Percentiles rank a stretch among this genome's conserved stretches.
These are phyloP conservation scores for Irpex lacteus DNA, from an alignment of 1,284 basidiomycete species.

Conservation along the genomic window DNA sequence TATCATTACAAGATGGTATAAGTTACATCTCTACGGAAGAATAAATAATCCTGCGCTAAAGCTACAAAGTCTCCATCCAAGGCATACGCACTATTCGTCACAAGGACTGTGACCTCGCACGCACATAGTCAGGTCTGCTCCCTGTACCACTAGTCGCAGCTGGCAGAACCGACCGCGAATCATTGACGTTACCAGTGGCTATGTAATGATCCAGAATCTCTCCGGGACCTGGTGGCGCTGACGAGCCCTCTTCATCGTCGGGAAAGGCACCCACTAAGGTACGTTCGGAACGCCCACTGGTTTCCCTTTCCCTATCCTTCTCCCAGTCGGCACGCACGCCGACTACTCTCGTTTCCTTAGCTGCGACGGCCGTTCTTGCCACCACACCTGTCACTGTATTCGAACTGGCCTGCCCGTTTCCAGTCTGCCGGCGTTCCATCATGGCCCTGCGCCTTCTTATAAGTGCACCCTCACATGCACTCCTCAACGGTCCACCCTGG, in stretches of 20 bases:
- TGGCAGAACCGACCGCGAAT: background rate
- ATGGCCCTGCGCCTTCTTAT: background rate
- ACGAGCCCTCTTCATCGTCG: background rate
- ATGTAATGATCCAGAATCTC: background rate
- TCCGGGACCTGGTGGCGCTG: background rate
- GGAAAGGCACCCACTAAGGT: background rate
- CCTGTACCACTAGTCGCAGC: background rate
- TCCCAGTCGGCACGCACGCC: too few relatives aligned
- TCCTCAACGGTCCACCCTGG: constrained; percentile 4
- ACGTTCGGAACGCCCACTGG: background rate
- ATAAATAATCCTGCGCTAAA: too few relatives aligned
- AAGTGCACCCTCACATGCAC: constrained; percentile 3
- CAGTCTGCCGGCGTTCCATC: background rate
- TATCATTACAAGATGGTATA: too few relatives aligned
- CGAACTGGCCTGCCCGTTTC: background rate
- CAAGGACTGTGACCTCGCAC: background rate
- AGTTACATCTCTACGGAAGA: too few relatives aligned
- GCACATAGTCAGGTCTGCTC: background rate
- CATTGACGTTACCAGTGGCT: background rate
- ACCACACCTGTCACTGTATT: background rate
- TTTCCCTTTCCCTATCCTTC: background rate
- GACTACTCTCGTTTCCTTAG: background rate
- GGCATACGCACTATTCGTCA: background rate
- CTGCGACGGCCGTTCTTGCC: background rate
- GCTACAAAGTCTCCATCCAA: too few relatives aligned